Percentiles rank a stretch among this genome's conserved stretches.
phyloP scores from a whole-genome alignment of 129 eudicot genomes.

The Oenanthe sinensis region DNA sequence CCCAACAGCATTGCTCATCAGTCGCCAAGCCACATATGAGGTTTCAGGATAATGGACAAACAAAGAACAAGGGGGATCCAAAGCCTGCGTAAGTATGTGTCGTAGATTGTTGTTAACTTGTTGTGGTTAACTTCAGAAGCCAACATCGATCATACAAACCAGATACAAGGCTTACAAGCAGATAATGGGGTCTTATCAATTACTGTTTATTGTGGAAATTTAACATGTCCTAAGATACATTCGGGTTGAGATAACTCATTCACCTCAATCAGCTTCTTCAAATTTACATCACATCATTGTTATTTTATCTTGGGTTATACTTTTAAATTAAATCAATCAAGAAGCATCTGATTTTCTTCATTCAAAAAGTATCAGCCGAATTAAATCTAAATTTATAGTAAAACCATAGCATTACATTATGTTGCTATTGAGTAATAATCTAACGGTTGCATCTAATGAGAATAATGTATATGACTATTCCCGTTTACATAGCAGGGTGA shows the following conservation, averaged over 20 bases:
- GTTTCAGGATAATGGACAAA: neutral
- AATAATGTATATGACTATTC: neutral
- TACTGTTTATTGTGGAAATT: neutral
- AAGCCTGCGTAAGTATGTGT: neutral
- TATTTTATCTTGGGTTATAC: neutral
- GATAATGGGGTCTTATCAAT: neutral
- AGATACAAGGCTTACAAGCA: neutral
- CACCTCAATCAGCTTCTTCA: neutral
- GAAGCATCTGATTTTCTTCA: neutral
- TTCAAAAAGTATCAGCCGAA: neutral
- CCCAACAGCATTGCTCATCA: neutral
- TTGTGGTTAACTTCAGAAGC: neutral
- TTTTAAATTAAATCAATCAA: neutral
- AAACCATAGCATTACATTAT: neutral
- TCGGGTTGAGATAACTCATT: neutral
- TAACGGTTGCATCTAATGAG: neutral
- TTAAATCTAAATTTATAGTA: neutral
- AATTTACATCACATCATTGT: neutral
- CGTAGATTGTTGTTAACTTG: neutral
- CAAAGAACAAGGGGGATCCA: neutral
- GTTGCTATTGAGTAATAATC: neutral
- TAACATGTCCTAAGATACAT: neutral
- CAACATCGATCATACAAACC: neutral
- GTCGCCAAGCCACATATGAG: neutral
- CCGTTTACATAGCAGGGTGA: neutral